A percentile compares a stretch with the other conserved stretches of the same genome.
phyloP scores from a whole-genome alignment of 352 stramenopile species.

The Globisporangium irregulare region DNA sequence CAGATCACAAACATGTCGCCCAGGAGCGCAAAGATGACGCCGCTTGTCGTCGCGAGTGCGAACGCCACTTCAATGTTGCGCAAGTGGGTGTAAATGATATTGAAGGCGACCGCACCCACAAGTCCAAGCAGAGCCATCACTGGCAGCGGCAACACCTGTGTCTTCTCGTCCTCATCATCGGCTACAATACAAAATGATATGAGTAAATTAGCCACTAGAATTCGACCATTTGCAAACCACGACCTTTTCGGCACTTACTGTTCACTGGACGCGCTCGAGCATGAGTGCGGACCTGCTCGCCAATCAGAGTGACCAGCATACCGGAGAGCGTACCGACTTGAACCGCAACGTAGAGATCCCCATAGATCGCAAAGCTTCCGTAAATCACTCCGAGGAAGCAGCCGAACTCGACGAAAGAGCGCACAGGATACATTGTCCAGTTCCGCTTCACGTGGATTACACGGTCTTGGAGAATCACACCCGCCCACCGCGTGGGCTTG shows the following conservation, averaged over 20 bases:
- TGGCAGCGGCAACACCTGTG: slow-evolving; percentile 69
- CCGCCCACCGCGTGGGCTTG: slow-evolving; percentile 60
- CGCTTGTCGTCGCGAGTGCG: slow-evolving; percentile 69
- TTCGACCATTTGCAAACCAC: background rate
- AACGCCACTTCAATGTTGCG: slow-evolving; percentile 82
- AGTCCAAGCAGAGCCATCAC: slow-evolving; percentile 80
- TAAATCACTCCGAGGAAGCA: slow-evolving; percentile 89
- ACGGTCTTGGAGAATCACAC: slow-evolving; percentile 81
- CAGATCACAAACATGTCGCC: slow-evolving; percentile 87
- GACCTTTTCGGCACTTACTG: slow-evolving; percentile 25
- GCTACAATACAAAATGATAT: slow-evolving; percentile 18
- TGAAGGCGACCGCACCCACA: slow-evolving; percentile 78
- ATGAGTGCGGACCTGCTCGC: slow-evolving; percentile 68
- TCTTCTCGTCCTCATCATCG: slow-evolving; percentile 46
- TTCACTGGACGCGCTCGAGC: slow-evolving; percentile 38
- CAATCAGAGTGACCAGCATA: slow-evolving; percentile 76
- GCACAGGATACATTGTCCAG: slow-evolving; percentile 71
- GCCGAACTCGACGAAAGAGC: slow-evolving; percentile 81
- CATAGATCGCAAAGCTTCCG: slow-evolving; percentile 82
- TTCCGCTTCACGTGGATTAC: slow-evolving; percentile 74
- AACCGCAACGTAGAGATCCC: slow-evolving; percentile 72
- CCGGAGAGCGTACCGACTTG: slow-evolving; percentile 81
- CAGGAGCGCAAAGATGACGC: slow-evolving; percentile 71
- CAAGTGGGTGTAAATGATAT: slow-evolving; percentile 86
- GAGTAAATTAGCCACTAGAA: background rate